Conservation (phyloP, 495 filamentous ascomycete species). For the Hyaloscypha variabilis region DNA sequence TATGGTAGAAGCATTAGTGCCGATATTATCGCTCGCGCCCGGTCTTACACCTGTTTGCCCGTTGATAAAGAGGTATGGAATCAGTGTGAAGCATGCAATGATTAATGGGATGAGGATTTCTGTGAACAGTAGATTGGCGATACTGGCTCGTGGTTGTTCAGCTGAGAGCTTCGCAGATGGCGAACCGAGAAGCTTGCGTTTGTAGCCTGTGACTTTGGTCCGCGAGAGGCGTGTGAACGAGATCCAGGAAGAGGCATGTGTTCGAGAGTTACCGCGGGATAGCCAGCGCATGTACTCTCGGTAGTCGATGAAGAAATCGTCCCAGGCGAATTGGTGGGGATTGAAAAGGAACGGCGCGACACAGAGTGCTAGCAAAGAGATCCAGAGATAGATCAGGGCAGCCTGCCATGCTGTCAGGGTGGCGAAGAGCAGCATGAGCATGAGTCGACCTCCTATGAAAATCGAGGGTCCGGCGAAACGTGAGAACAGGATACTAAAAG, state of each 20-base stretch:
- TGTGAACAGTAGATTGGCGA: conserved; percentile 89
- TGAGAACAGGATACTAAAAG: conserved; percentile 96
- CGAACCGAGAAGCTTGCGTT: conserved; percentile 92
- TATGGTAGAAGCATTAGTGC: not conserved
- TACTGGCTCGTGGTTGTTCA: conserved; percentile 84
- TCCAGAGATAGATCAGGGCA: conserved; percentile 94
- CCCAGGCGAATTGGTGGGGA: conserved; percentile 97
- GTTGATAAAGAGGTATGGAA: conserved; percentile 97
- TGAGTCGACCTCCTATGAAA: conserved; percentile 82
- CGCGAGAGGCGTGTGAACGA: conserved; percentile 93
- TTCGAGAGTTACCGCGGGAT: conserved; percentile 97
- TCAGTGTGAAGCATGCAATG: conserved; percentile 73
- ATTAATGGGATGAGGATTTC: conserved; percentile 86
- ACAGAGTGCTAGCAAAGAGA: conserved; percentile 85
- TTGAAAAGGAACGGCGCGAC: conserved; percentile 98
- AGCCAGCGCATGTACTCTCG: conserved; percentile 97
- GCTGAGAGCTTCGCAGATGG: conserved; percentile 91
- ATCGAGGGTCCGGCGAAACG: conserved; percentile 98
- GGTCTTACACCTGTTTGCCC: conserved; percentile 83
- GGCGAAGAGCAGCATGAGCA: conserved; percentile 96
- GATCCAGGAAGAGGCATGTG: conserved; percentile 97
- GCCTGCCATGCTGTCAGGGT: conserved; percentile 89
- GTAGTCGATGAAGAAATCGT: conserved; percentile 99
- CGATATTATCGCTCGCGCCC: conserved; percentile 15
- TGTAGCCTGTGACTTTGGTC: conserved; percentile 95